Base-by-base conservation (phyloP, 805 yeast genomes). In the Priceomyces medius region DNA sequence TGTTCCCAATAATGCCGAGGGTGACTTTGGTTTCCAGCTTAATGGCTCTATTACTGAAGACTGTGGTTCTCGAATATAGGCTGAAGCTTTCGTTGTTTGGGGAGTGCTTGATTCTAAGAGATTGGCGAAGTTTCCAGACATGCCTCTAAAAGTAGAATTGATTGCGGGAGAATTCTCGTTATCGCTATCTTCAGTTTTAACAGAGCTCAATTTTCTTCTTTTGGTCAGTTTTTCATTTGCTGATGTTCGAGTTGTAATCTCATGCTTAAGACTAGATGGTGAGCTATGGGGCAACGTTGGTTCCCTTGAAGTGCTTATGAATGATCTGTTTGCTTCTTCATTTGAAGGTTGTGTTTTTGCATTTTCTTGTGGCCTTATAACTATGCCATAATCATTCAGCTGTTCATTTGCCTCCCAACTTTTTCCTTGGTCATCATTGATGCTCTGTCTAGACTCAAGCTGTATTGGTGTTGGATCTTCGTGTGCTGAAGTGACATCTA, bases 81-180 rank as follows among this genome's bases (percentile, higher is more conserved):
- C 13, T n/a, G 12, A 8, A 21, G n/a, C 7, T 28, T 37, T 28
- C 4, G 23, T 20, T 12, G 39, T 46, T 16, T 39, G 41, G 3
- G 54, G 55, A 10, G 54, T 51, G 28, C 54, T 50, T 6, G 53
- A 38, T 17, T 48, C 53, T 12, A 51, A n/a, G 13, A 45, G 32
- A 6, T 37, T 48, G 26, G 38, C 37, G 13, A 43, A 47, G 20
- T 31, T 40, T 1, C 46, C 51, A 14, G 51, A 47, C 10, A 45
- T 14, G 24, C 35, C 35, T 16, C 16, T 24, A 3, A 31, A 29
- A 8, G 29, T 14, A 13, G n/a, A 31, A 24, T 27, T 20, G 14
- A 26, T 4, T n/a, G 7, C n/a, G 14, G 9, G 29, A 12, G 12
- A 14, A n/a, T 26, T 14, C 5, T 26, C 29, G 5, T 26, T 9